Conservation (phyloP, 164 flowering plant genomes). For the Umbellularia californica region DNA sequence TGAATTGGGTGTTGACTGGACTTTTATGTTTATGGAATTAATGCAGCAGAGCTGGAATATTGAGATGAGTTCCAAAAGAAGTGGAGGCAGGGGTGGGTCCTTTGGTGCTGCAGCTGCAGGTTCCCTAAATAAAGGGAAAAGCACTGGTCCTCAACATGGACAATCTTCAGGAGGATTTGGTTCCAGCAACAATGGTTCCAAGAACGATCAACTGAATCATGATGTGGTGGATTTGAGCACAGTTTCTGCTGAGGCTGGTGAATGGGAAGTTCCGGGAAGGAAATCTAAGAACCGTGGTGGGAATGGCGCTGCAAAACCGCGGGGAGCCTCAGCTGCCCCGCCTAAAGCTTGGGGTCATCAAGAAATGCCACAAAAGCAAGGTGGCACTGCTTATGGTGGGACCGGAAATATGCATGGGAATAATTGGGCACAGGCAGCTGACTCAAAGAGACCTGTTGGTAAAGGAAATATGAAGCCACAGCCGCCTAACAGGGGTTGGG, state of each 20-base stretch:
- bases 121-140: constrained; percentile 18
- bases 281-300: constrained; percentile 55
- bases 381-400: constrained; percentile 24
- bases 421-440: constrained; percentile 24
- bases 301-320: constrained; percentile 31
- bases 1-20: neutral
- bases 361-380: constrained; percentile 31
- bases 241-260: constrained; percentile 42
- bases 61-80: constrained; percentile 18
- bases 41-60: constrained; percentile 6
- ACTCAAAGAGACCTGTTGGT: constrained; percentile 29
- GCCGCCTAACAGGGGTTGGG: constrained; percentile 20
- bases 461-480: constrained; percentile 44
- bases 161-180: constrained; percentile 13
- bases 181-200: neutral
- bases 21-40: neutral
- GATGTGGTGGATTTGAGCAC: constrained; percentile 29
- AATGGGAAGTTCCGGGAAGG: constrained; percentile 52
- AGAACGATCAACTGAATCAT: constrained; percentile 29
- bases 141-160: constrained; percentile 9
- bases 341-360: constrained; percentile 42
- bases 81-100: constrained; percentile 16
- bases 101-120: constrained; percentile 9
- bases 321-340: constrained; percentile 35
- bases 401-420: constrained; percentile 32